Evolutionary conservation across 1,139 yeast species (phyloP), one percentile per base, ranked within the genome.

Genomic region (Torulaspora globosa): DNA sequence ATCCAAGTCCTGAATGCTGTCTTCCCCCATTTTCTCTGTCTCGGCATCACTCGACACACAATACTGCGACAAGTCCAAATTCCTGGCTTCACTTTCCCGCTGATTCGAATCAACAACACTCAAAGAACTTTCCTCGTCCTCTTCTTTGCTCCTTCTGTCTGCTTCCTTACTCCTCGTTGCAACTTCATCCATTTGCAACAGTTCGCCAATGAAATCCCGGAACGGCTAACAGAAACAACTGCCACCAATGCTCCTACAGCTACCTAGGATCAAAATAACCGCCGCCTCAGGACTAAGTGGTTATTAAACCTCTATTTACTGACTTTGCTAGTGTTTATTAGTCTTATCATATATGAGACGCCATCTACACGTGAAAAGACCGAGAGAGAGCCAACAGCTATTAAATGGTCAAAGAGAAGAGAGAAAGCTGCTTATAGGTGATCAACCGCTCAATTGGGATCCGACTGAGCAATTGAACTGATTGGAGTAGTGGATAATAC

Each of bases 31-130:
- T 46, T 60, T 63, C 43, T 63, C 67, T 2, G 67, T 63, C 37
- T 62, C 67, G 36, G 67, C 67, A 52, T 61, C 65, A 41, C 63
- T 57, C 11, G 64, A 57, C 27, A 62, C 54, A 49, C 60, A 58
- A 48, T 55, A 57, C 42, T 63, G 63, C 29, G 59, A 54, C 31
- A 58, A 39, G 39, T 57, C 55, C 31, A 54, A 45, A 15, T 48
- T 50, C 34, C 47, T 49, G 12, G 50, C 44, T 27, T 54, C 50
- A 14, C 46, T 51, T 10, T 48, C 49, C n/a, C 46, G 52, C 10
- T 49, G 47, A 15, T 52, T 53, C 12, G 59, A 57, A 16, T 62
- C 64, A 0, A 57, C 49, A 33, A 57, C 54, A 10, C 58, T 49
- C 45, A 63, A 41, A 6, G 47, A 53, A 44, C 56, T 65, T 34